Conservation (phyloP, 345 rosid genomes). For the Atalantia buxifolia region DNA sequence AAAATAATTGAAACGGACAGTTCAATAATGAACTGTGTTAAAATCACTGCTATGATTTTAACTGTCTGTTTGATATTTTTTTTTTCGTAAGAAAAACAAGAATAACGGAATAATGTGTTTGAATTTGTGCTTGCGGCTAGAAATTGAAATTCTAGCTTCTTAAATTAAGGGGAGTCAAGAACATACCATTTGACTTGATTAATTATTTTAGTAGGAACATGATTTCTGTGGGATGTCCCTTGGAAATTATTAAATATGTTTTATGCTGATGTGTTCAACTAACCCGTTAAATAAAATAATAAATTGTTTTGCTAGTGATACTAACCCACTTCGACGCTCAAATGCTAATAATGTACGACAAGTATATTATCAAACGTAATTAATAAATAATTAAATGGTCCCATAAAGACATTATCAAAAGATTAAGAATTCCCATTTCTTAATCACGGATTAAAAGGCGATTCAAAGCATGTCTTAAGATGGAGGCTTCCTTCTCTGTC, state of each 20-base stretch:
- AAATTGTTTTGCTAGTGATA: background rate
- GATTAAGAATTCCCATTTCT: background rate
- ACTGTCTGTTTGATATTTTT: background rate
- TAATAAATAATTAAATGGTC: background rate
- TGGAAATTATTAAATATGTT: background rate
- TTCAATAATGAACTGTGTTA: background rate
- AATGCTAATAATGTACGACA: constrained; percentile 4
- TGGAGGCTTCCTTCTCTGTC: constrained; percentile 3
- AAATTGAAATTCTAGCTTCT: background rate
- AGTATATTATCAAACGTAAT: background rate
- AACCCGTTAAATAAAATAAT: background rate
- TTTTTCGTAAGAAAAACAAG: background rate
- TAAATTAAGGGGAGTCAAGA: constrained; percentile 12
- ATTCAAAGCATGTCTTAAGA: constrained; percentile 5
- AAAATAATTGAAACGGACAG: background rate
- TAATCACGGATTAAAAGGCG: constrained; percentile 1
- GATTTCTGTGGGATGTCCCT: background rate
- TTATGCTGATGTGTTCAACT: background rate
- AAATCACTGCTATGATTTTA: background rate
- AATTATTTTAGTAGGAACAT: background rate
- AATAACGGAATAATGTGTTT: no score
- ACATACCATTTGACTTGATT: constrained; percentile 11
- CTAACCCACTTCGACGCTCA: background rate
- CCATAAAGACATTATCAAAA: constrained; percentile 4
- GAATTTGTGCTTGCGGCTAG: background rate